Conservation (phyloP, 2,329 filamentous ascomycete species). For the Penicillium sp. region DNA sequence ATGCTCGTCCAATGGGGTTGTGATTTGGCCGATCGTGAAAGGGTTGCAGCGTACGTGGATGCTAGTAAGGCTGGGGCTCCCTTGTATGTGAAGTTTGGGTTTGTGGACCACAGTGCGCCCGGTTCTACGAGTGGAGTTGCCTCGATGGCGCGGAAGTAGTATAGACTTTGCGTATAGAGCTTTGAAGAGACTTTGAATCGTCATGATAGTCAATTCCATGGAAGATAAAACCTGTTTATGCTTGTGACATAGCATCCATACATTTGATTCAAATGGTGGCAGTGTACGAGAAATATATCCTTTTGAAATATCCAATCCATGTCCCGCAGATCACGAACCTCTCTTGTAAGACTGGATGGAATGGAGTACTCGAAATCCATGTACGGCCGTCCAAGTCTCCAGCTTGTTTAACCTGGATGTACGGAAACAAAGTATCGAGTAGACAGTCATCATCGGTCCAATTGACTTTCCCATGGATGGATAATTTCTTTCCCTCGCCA, state of each 20-base stretch:
- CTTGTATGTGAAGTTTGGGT: slow-evolving; percentile 50
- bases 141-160: slow-evolving; percentile 21
- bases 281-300: neutral
- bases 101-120: slow-evolving; percentile 39
- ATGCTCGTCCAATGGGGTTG: slow-evolving; percentile 49
- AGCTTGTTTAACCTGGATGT: neutral
- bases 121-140: slow-evolving; percentile 5
- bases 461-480: neutral
- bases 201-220: neutral
- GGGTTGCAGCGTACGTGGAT: slow-evolving; percentile 47
- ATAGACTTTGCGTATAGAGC: neutral
- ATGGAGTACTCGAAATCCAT: too few species aligned
- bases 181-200: neutral
- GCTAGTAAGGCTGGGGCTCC: slow-evolving; percentile 43
- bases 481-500: slow-evolving; percentile 13
- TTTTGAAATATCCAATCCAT: neutral
- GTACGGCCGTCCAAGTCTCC: too few species aligned
- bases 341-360: neutral
- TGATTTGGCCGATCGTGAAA: slow-evolving; percentile 44
- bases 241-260: too few species aligned
- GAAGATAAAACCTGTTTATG: too few species aligned
- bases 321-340: neutral
- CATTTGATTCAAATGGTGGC: too few species aligned
- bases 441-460: neutral
- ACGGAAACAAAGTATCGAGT: neutral